phyloP scores from a whole-genome alignment of 306 rosid genomes.

The Senna tora region DNA sequence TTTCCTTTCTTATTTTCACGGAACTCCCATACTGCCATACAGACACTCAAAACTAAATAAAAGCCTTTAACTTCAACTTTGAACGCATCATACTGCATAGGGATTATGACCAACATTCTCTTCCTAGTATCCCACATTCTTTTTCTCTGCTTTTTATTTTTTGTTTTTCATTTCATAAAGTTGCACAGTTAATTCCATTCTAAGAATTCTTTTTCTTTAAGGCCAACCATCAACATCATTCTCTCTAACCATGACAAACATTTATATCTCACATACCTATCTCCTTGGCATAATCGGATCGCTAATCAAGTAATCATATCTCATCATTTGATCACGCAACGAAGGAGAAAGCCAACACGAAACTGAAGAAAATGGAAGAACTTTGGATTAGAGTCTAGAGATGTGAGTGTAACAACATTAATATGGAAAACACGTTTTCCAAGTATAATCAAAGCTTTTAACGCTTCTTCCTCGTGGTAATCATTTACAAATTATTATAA shows the following conservation, averaged over 20 bases:
- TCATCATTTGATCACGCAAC: not conserved
- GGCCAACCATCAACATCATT: constrained; percentile 11
- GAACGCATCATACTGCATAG: constrained; percentile 56
- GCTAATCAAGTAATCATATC: not conserved
- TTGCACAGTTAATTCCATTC: constrained; percentile 37
- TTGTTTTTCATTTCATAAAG: constrained; percentile 49
- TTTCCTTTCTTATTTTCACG: constrained; percentile 33
- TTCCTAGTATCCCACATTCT: constrained; percentile 41
- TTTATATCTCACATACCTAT: not conserved
- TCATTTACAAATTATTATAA: not conserved
- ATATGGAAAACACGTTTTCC: not conserved
- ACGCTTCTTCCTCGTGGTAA: not conserved
- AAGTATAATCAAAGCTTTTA: not conserved
- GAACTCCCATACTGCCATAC: constrained; percentile 28
- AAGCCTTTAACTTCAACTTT: constrained; percentile 37
- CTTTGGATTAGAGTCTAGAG: too few relatives aligned
- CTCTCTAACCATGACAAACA: not conserved
- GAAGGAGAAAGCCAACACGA: not conserved
- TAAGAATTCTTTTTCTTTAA: constrained; percentile 18
- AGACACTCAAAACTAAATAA: constrained; percentile 27
- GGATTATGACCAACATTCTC: constrained; percentile 53
- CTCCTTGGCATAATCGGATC: too few relatives aligned
- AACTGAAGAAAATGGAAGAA: too few relatives aligned
- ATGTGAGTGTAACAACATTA: too few relatives aligned
- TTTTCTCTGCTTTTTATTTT: constrained; percentile 27